Base-by-base conservation (phyloP, 148 eudicot genomes). In the Rhododendron simsii region DNA sequence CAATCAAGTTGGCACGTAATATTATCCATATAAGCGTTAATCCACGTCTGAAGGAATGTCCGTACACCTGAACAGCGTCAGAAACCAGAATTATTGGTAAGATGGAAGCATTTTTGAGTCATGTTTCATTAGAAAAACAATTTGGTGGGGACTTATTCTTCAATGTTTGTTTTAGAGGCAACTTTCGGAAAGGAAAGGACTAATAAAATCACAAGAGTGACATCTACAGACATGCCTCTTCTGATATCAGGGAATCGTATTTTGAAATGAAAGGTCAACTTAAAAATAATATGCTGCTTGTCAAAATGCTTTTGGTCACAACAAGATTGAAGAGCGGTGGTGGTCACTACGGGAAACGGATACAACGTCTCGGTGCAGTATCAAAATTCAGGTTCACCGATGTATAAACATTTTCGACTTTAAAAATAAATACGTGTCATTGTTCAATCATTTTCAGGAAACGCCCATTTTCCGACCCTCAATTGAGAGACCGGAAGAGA, bases 1-100 rank as follows among this genome's bases (percentile, higher is more conserved):
- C 23, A 41, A 86, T 82, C 86, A 89, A 91, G 86, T 89, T 82
- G 89, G 81, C 88, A 84, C 80, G 33, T 81, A 48, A 82, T 23
- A 84, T 87, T 73, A 35, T 77, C 81, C 59, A 77, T 26, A 4
- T 5, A 30, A 71, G 11, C 35, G 8, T 48, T 83, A 47, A 78
- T 59, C 41, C 67, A 77, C 26, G 37, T 61, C 78, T 26, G 61
- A 9, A 48, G 18, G 51, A 81, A 50, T 86, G 84, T 81, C 73
- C 81, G 84, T 82, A 75, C 85, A 28, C 13, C 33, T 18, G 78
- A 80, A 86, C 26, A 65, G 61, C 7, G 4, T 86, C 20, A 23
- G 45, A 61, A 76, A 8, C 81, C 20, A 21, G 47, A 61, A 76
- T 74, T 33, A 50, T 71, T 11, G 61, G 50, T 35, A 78, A 47